phyloP scores from a whole-genome alignment of 345 rosid species.

The Salix dunnii region DNA sequence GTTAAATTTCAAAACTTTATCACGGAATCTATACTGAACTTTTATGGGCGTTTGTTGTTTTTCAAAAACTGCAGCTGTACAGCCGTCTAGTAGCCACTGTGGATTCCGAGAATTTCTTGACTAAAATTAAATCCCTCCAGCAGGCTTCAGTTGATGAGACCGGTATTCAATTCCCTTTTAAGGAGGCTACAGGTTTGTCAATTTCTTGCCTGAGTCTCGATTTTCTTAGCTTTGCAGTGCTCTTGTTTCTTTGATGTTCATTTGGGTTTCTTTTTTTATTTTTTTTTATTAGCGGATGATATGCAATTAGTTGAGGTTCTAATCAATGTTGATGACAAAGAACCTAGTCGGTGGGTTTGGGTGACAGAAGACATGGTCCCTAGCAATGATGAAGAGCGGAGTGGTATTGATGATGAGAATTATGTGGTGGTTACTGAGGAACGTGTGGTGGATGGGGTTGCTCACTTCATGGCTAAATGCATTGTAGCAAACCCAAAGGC shows the following conservation, averaged over 20 bases:
- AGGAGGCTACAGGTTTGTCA: conserved; percentile 69
- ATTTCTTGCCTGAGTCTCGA: neutral
- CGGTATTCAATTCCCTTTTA: conserved; percentile 67
- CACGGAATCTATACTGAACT: neutral
- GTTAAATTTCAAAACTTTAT: neutral
- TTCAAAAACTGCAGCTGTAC: conserved; percentile 42
- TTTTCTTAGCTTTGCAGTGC: too few relatives aligned
- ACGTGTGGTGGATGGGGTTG: conserved; percentile 83
- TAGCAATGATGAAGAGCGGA: conserved; percentile 64
- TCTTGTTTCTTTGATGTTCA: neutral
- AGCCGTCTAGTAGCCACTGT: conserved; percentile 59
- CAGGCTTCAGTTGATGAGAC: conserved; percentile 43
- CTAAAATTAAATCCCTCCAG: conserved; percentile 48
- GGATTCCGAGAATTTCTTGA: conserved; percentile 67
- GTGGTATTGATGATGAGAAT: conserved; percentile 72
- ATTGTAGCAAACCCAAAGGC: conserved; percentile 75
- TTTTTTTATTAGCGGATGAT: conserved; percentile 49
- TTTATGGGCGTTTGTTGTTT: neutral
- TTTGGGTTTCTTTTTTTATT: neutral
- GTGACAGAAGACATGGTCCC: conserved; percentile 89
- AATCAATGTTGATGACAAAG: conserved; percentile 57
- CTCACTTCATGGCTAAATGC: conserved; percentile 93
- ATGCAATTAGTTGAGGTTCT: conserved; percentile 60
- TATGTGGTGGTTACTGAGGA: conserved; percentile 74
- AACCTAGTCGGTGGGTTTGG: conserved; percentile 98